A percentile compares a stretch with the other conserved stretches of the same genome.
phyloP scores from a whole-genome alignment of 1,284 basidiomycete species.

The Ceratobasidium sp. region DNA sequence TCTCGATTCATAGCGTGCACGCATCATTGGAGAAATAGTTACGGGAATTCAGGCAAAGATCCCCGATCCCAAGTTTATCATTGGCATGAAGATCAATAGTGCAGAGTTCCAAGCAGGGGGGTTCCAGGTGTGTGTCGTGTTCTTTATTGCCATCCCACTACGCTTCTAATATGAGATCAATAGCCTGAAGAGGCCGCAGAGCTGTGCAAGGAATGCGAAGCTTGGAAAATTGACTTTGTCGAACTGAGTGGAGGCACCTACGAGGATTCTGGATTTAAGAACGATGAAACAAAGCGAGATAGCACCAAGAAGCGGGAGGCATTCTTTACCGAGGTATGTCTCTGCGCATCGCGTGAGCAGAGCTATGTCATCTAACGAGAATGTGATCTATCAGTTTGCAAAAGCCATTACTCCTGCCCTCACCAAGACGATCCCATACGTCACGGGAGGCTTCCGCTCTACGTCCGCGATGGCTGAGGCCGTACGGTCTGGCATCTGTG shows the following conservation, averaged over 20 bases:
- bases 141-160: too few relatives aligned
- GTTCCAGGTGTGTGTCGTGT: slow-evolving; percentile 43
- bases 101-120: slow-evolving; percentile 51
- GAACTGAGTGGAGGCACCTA: slow-evolving; percentile 62
- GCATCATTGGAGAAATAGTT: slow-evolving; percentile 55
- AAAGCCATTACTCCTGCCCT: slow-evolving; percentile 56
- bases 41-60: slow-evolving; percentile 54
- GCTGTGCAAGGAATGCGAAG: slow-evolving; percentile 60
- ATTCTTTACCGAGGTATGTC: slow-evolving; percentile 53
- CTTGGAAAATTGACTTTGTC: slow-evolving; percentile 61
- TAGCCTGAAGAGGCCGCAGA: slow-evolving; percentile 58
- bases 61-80: slow-evolving; percentile 55
- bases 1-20: slow-evolving; percentile 55
- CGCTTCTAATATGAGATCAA: slow-evolving; percentile 3
- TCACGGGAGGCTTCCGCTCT: slow-evolving; percentile 63
- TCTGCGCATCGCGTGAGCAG: too few relatives aligned
- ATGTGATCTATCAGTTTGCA: slow-evolving; percentile 56
- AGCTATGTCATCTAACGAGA: neutral
- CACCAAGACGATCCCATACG: slow-evolving; percentile 55
- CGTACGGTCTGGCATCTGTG: slow-evolving; percentile 51
- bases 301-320: slow-evolving; percentile 56
- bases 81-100: slow-evolving; percentile 62
- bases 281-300: slow-evolving; percentile 52
- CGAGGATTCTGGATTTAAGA: slow-evolving; percentile 52
- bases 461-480: slow-evolving; percentile 58